Evolutionary conservation across 2,329 filamentous ascomycete species (phyloP), one percentile per base, ranked within the genome.

Genomic region (Verticillium longisporum): DNA sequence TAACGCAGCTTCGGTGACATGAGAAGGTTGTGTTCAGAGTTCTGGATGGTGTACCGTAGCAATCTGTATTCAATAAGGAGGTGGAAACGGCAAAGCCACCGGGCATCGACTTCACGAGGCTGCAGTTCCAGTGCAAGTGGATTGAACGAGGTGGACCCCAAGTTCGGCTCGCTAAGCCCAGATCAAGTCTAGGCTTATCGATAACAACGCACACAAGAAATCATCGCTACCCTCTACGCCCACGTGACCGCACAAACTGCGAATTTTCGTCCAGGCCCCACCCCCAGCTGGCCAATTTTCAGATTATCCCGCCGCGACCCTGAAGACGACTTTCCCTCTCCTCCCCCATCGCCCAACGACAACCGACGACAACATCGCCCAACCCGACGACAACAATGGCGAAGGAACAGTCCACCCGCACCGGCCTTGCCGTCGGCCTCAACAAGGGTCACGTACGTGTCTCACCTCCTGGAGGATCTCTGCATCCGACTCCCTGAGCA

Each of bases 381-480:
- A 65, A 64, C 67, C 63, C 66, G 71, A 66, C 69, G 65, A 66
- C 68, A 68, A 70, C 72, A 74, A 87, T 87, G 84, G 83, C 83
- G 72, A 83, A 83, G 77, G 83, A 86, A 78, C 75, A 79, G 65
- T 77, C 81, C 70, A 79, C 80, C 72, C 81, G 79, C 71, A 79
- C 77, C 77, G 85, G 84, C 77, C 77, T 88, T 70, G 77, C 80
- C 78, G 78, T 83, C 72, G 85, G 85, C 75, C 75, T 81, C 72
- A 87, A 88, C 83, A 83, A 81, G 70, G 83, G 85, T 76, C 80
- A 86, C 80, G 85, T 87, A 87, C 78, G 82, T 78, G 81, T 88
- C 85, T 88, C 85, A 88, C 84, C 85, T 88, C 85, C 83, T 88
- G 85, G 85, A 88, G 85, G 84, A 88, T 88, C 83, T 84, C 85